Percentiles rank a stretch among this genome's conserved stretches.
Conservation (phyloP, 768 basidiomycete genomes). For the Chiua virens region DNA sequence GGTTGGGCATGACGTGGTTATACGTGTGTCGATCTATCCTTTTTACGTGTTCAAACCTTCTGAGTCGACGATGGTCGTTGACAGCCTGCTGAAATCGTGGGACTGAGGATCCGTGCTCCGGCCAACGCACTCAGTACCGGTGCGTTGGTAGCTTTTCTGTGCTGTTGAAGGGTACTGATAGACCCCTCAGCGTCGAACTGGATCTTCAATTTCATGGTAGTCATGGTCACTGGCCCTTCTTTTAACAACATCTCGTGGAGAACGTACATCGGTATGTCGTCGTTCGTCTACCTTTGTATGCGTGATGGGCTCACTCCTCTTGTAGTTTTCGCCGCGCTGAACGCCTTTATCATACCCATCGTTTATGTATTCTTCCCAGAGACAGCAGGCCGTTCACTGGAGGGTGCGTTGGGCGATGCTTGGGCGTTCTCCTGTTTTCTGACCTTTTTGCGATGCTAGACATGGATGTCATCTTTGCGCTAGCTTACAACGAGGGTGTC, state of each 20-base stretch:
- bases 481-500: constrained; percentile 44
- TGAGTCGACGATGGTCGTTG: background rate
- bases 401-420: constrained; percentile 35
- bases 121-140: constrained; percentile 64
- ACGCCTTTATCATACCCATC: constrained; percentile 54
- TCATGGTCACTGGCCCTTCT: constrained; percentile 61
- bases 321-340: constrained; percentile 54
- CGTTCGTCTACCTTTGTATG: background rate
- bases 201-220: constrained; percentile 60
- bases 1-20: constrained; percentile 73
- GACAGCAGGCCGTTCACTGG: constrained; percentile 58
- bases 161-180: background rate
- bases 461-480: constrained; percentile 48
- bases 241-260: constrained; percentile 59
- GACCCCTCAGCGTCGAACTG: constrained; percentile 37
- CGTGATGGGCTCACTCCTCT: background rate
- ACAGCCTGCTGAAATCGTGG: constrained; percentile 66
- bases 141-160: background rate
- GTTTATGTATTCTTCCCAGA: constrained; percentile 65
- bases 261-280: constrained; percentile 51
- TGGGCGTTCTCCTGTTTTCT: background rate
- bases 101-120: constrained; percentile 58
- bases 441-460: constrained; percentile 21
- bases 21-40: constrained; percentile 42
- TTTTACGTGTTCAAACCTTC: background rate